Evolutionary conservation across 75 land plant genomes (phyloP).

Genomic region (Pinus tabuliformis): DNA sequence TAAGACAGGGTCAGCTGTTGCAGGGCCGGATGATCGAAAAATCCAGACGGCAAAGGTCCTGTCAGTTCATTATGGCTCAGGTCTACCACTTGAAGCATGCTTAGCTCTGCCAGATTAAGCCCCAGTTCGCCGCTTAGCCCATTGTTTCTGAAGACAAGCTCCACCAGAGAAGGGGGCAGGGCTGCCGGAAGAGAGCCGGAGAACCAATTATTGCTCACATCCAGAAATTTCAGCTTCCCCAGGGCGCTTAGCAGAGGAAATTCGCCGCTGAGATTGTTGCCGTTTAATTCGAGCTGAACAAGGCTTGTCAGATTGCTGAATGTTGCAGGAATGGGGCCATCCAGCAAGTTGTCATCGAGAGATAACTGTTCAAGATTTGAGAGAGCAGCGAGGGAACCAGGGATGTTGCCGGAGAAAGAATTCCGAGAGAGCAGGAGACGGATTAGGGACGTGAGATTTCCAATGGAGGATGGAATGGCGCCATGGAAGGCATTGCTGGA

Average conservation of each 20-base stretch:
- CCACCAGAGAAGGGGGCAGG: slow-evolving; percentile 38
- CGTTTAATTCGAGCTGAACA: slow-evolving; percentile 46
- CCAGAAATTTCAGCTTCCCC: slow-evolving; percentile 27
- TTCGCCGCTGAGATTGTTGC: slow-evolving; percentile 42
- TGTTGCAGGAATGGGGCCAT: slow-evolving; percentile 35
- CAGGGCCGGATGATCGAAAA: slow-evolving; percentile 51
- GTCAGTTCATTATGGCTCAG: slow-evolving; percentile 47
- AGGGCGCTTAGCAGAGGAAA: slow-evolving; percentile 43
- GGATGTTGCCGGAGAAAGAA: slow-evolving; percentile 56
- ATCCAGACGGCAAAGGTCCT: slow-evolving; percentile 37
- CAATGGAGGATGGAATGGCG: slow-evolving; percentile 36
- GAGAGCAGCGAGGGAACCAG: slow-evolving; percentile 45
- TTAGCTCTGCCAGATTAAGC: slow-evolving; percentile 5
- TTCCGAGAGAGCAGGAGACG: slow-evolving; percentile 49
- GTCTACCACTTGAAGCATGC: slow-evolving; percentile 39
- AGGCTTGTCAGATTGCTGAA: slow-evolving; percentile 19
- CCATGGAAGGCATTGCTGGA: slow-evolving; percentile 52
- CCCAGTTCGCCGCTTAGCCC: slow-evolving; percentile 23
- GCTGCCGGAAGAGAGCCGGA: slow-evolving; percentile 35
- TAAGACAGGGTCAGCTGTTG: slow-evolving; percentile 55
- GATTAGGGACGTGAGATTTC: slow-evolving; percentile 26
- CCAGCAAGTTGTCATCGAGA: slow-evolving; percentile 39
- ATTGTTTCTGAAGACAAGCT: slow-evolving; percentile 54
- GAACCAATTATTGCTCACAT: slow-evolving; percentile 50
- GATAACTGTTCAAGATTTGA: slow-evolving; percentile 55